Conservation (phyloP, 768 basidiomycete species). For the Mycena haematopus region DNA sequence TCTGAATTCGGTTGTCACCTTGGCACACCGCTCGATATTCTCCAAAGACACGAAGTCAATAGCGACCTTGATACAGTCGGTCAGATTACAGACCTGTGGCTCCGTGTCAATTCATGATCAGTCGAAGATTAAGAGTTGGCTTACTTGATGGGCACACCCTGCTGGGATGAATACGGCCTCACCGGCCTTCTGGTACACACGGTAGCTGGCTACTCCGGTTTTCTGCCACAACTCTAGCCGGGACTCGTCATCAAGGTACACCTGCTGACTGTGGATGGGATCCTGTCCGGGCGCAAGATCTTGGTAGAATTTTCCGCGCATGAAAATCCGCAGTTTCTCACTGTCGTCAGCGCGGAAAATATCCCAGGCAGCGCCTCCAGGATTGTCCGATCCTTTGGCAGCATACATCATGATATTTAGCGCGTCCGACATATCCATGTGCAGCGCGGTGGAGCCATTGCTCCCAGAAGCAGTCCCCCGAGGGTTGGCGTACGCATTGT, state of each 20-base stretch:
- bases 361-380: constrained; percentile 92
- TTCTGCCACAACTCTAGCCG: constrained; percentile 69
- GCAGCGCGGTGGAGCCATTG: constrained; percentile 87
- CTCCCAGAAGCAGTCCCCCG: constrained; percentile 44
- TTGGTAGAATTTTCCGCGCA: constrained; percentile 70
- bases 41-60: constrained; percentile 94
- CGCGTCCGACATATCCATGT: constrained; percentile 95
- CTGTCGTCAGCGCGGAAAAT: constrained; percentile 84
- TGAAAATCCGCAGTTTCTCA: constrained; percentile 72
- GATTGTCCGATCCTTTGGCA: constrained; percentile 59
- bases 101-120: constrained; percentile 11
- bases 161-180: constrained; percentile 96
- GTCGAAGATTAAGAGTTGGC: not conserved
- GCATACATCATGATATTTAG: constrained; percentile 90
- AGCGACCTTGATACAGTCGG: constrained; percentile 94
- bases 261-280: constrained; percentile 88
- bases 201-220: constrained; percentile 74
- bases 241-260: constrained; percentile 77
- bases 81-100: constrained; percentile 87
- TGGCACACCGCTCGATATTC: constrained; percentile 85
- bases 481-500: constrained; percentile 81
- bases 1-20: constrained; percentile 86
- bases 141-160: constrained; percentile 88
- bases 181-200: constrained; percentile 88
- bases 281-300: constrained; percentile 54